A percentile compares a stretch with the other conserved stretches of the same genome.
phyloP scores from a whole-genome alignment of 2,329 filamentous ascomycete species.

The Madurella fahalii region DNA sequence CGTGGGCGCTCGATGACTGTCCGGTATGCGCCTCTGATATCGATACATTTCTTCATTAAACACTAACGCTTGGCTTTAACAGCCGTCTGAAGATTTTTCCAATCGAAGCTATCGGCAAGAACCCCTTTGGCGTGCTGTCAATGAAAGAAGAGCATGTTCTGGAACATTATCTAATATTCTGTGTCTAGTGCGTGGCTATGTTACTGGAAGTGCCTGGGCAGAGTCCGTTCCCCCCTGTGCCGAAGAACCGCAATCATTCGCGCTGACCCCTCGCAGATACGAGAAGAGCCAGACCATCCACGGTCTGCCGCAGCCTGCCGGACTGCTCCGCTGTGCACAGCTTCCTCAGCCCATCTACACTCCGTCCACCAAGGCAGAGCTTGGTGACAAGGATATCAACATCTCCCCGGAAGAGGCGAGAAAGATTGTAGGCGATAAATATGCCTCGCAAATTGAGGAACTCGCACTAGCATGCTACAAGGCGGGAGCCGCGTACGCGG shows the following conservation, averaged over 20 bases:
- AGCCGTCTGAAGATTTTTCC: slow-evolving; percentile 70
- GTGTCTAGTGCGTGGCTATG: slow-evolving; percentile 69
- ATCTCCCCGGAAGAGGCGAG: slow-evolving; percentile 66
- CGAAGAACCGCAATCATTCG: not conserved
- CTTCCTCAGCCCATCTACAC: slow-evolving; percentile 68
- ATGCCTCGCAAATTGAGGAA: slow-evolving; percentile 62
- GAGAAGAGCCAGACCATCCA: slow-evolving; percentile 71
- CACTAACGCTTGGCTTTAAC: not conserved
- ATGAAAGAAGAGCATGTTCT: not conserved
- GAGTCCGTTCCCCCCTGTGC: slow-evolving; percentile 42
- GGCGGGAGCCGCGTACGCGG: slow-evolving; percentile 59
- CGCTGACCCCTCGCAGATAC: slow-evolving; percentile 37
- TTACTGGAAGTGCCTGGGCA: slow-evolving; percentile 79
- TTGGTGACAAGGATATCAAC: slow-evolving; percentile 78
- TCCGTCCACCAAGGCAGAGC: slow-evolving; percentile 79
- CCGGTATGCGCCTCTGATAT: slow-evolving; percentile 3
- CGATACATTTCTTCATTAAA: not conserved
- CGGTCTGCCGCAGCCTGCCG: slow-evolving; percentile 64
- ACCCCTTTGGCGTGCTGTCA: too few species aligned
- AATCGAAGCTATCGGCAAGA: slow-evolving; percentile 62
- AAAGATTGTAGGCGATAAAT: slow-evolving; percentile 59
- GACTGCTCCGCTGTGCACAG: slow-evolving; percentile 65
- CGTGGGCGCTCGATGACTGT: slow-evolving; percentile 65
- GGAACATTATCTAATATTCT: not conserved
- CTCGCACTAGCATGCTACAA: slow-evolving; percentile 62